These are phyloP conservation scores for Plasmodium reichenowi DNA, from an alignment of 169 alveolate genomes.

Conservation along the genomic window DNA sequence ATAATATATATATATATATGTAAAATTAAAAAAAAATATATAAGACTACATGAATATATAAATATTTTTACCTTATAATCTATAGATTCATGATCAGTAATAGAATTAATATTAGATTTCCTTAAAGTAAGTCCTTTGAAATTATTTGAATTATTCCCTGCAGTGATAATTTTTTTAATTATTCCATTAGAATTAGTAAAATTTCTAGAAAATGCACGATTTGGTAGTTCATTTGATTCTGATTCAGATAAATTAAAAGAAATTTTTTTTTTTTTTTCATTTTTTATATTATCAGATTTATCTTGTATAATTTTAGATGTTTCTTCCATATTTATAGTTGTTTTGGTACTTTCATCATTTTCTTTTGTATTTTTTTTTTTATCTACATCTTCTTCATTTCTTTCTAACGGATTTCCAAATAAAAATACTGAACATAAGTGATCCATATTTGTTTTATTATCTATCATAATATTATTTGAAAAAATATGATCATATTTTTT, in stretches of 20 bases:
- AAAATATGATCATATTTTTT: slow-evolving; percentile 67
- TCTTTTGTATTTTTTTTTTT: slow-evolving; percentile 4
- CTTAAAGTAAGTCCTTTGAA: slow-evolving; percentile 16
- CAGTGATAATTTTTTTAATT: slow-evolving; percentile 18
- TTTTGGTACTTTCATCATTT: slow-evolving; percentile 13
- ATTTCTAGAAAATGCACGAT: slow-evolving; percentile 21
- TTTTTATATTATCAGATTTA: neutral
- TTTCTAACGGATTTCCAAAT: slow-evolving; percentile 76
- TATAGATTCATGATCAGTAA: slow-evolving; percentile 23
- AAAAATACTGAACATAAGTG: slow-evolving; percentile 65
- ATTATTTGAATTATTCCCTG: slow-evolving; percentile 10
- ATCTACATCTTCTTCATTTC: slow-evolving; percentile 60
- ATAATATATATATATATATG: slow-evolving; percentile 10
- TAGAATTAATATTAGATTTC: slow-evolving; percentile 36
- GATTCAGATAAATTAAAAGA: slow-evolving; percentile 5
- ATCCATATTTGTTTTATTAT: slow-evolving; percentile 64
- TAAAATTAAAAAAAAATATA: neutral
- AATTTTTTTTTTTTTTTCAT: slow-evolving; percentile 16
- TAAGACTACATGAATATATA: neutral
- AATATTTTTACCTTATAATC: slow-evolving; percentile 25
- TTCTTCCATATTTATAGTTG: slow-evolving; percentile 17
- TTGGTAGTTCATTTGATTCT: slow-evolving; percentile 15
- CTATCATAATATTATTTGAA: slow-evolving; percentile 58
- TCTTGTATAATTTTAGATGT: slow-evolving; percentile 4
- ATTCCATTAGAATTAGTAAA: slow-evolving; percentile 17